phyloP scores from a whole-genome alignment of 179 eudicot genomes.

The Beta macrorhiza region DNA sequence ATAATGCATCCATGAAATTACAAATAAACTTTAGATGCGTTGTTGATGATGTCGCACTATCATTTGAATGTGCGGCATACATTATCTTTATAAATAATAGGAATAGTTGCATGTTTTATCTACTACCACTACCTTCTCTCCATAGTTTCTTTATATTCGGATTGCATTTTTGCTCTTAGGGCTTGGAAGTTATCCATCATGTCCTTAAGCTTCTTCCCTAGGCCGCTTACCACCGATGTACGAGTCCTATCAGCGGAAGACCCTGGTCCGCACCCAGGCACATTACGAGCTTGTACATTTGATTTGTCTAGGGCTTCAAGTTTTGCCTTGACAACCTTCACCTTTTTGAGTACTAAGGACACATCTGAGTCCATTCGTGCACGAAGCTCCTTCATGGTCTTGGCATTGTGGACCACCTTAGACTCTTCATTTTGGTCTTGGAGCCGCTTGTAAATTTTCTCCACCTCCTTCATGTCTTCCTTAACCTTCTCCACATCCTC shows the following conservation, averaged over 20 bases:
- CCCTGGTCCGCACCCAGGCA: conserved; percentile 75
- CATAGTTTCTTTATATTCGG: conserved; percentile 76
- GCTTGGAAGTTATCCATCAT: conserved; percentile 83
- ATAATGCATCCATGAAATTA: too few relatives aligned
- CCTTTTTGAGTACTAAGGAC: conserved; percentile 57
- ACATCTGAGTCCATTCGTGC: conserved; percentile 70
- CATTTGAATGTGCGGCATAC: too few relatives aligned
- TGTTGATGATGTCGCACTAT: too few relatives aligned
- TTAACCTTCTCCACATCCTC: conserved; percentile 74
- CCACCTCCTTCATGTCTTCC: conserved; percentile 71
- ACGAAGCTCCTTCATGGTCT: conserved; percentile 69
- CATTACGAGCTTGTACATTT: conserved; percentile 51
- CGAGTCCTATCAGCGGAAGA: conserved; percentile 79
- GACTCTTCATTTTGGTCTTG: conserved; percentile 67
- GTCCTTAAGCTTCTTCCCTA: conserved; percentile 76
- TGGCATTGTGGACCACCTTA: conserved; percentile 68
- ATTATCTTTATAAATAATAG: not conserved
- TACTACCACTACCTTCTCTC: conserved; percentile 42
- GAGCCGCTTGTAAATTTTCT: conserved; percentile 51
- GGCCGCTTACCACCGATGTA: conserved; percentile 64
- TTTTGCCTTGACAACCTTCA: conserved; percentile 63
- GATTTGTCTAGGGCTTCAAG: conserved; percentile 73
- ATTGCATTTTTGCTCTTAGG: conserved; percentile 59
- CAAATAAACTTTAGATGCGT: too few relatives aligned
- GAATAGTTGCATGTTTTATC: not conserved